Evolutionary conservation across 345 rosid species (phyloP).

Genomic region (Murraya koenigii): DNA sequence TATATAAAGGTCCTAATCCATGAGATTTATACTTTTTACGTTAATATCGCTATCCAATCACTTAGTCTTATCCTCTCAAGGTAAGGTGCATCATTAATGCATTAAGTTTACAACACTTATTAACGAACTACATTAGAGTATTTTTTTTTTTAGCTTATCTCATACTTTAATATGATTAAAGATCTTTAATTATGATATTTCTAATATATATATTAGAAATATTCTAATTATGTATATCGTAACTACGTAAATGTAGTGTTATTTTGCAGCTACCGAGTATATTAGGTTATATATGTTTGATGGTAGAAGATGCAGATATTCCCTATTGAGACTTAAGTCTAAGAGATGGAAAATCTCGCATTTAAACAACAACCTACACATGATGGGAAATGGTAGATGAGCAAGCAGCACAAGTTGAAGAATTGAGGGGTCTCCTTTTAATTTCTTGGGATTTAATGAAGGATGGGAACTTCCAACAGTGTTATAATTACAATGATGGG

Average conservation of each 20-base stretch:
- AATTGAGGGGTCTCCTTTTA: not conserved
- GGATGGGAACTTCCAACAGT: not conserved
- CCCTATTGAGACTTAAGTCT: not conserved
- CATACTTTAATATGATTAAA: too few relatives aligned
- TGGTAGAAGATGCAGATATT: too few relatives aligned
- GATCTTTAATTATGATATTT: too few relatives aligned
- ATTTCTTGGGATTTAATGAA: constrained; percentile 4
- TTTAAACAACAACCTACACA: not conserved
- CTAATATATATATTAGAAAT: too few relatives aligned
- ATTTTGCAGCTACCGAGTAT: too few relatives aligned
- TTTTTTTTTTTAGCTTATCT: too few relatives aligned
- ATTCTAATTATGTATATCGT: too few relatives aligned
- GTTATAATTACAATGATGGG: constrained; percentile 15
- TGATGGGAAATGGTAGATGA: constrained; percentile 6
- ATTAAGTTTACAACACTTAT: not conserved
- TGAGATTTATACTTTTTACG: constrained; percentile 8
- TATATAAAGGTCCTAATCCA: constrained; percentile 6
- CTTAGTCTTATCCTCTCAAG: not conserved
- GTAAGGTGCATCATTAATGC: not conserved
- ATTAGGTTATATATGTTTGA: too few relatives aligned
- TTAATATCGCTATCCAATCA: not conserved
- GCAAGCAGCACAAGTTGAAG: constrained; percentile 11
- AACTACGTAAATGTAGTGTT: too few relatives aligned
- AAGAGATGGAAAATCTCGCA: not conserved
- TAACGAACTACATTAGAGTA: too few relatives aligned